Evolutionary conservation across 495 filamentous ascomycete genomes (phyloP).

Genomic region (Podospora didyma): DNA sequence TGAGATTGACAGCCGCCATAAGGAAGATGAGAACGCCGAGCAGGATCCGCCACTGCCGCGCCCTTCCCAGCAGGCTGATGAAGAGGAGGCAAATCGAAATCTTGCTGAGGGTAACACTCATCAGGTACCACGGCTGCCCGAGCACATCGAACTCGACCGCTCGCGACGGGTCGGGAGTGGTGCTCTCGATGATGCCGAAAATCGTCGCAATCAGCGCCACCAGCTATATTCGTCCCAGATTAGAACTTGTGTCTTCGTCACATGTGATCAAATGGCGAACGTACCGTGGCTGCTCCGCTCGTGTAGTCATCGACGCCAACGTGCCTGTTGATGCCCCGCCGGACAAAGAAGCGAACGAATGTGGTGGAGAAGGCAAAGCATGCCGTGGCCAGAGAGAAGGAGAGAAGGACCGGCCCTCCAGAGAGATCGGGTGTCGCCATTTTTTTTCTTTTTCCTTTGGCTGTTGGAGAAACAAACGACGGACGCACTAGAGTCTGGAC

Average conservation of each 20-base stretch:
- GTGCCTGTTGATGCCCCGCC: constrained; percentile 19
- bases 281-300: constrained; percentile 26
- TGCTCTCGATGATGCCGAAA: constrained; percentile 30
- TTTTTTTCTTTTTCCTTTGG: too few relatives aligned
- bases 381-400: constrained; percentile 32
- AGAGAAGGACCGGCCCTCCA: constrained; percentile 35
- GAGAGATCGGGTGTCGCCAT: constrained; percentile 26
- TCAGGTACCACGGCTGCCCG: constrained; percentile 34
- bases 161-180: constrained; percentile 14
- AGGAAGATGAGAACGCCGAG: constrained; percentile 26
- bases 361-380: constrained; percentile 29
- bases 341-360: constrained; percentile 31
- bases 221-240: constrained; percentile 15
- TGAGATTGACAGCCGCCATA: constrained; percentile 31
- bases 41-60: constrained; percentile 26
- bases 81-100: constrained; percentile 35
- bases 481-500: constrained; percentile 6
- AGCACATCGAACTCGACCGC: constrained; percentile 32
- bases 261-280: background rate
- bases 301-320: constrained; percentile 31
- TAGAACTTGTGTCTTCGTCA: constrained; percentile 1
- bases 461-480: background rate
- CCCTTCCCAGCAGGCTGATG: constrained; percentile 21
- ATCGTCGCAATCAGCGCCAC: constrained; percentile 31
- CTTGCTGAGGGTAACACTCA: constrained; percentile 34